Evolutionary conservation across 2,329 filamentous ascomycete genomes (phyloP).

Genomic region (Plenodomus biglobosus): DNA sequence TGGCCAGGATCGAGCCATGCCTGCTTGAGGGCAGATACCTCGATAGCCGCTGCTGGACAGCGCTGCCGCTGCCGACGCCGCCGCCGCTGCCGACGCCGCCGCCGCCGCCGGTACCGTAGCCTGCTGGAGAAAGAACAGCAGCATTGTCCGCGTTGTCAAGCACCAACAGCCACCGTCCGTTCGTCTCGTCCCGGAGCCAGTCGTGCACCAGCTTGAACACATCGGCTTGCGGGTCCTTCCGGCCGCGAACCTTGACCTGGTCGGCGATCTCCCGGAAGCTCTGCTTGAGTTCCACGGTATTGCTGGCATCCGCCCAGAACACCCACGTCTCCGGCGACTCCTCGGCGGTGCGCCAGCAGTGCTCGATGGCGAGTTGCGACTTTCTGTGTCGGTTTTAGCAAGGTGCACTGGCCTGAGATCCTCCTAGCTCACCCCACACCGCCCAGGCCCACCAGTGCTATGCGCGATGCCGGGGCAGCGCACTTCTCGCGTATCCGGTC

Average conservation of each 20-base stretch:
- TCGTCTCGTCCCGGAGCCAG: constrained; percentile 6
- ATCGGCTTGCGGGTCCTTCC: constrained; percentile 12
- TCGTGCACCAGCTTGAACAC: constrained; percentile 15
- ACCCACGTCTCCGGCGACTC: constrained; percentile 14
- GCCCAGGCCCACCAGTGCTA: constrained; percentile 34
- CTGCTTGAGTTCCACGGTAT: constrained; percentile 15
- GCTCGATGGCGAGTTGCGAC: constrained; percentile 10
- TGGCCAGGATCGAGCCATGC: constrained; percentile 14
- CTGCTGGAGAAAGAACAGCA: constrained; percentile 2
- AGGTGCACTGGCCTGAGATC: neutral
- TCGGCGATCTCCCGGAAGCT: constrained; percentile 20
- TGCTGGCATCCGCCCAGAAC: constrained; percentile 14
- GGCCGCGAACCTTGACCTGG: constrained; percentile 9
- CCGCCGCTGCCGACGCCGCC: neutral
- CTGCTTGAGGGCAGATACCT: constrained; percentile 10
- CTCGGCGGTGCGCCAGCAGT: constrained; percentile 8
- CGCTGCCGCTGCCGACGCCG: constrained; percentile 7
- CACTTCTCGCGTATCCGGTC: constrained; percentile 8
- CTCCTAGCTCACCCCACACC: constrained; percentile 20
- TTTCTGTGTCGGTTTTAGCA: constrained; percentile 8
- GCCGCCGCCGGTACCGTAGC: constrained; percentile 5
- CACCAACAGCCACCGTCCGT: constrained; percentile 18
- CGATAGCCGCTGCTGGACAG: neutral
- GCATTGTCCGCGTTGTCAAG: constrained; percentile 24
- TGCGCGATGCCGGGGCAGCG: constrained; percentile 14